Evolutionary conservation across 371 early-diverging fungal species (phyloP), one percentile per base, ranked within the genome.

Genomic region (Rhizoclosmatium hyalinum): DNA sequence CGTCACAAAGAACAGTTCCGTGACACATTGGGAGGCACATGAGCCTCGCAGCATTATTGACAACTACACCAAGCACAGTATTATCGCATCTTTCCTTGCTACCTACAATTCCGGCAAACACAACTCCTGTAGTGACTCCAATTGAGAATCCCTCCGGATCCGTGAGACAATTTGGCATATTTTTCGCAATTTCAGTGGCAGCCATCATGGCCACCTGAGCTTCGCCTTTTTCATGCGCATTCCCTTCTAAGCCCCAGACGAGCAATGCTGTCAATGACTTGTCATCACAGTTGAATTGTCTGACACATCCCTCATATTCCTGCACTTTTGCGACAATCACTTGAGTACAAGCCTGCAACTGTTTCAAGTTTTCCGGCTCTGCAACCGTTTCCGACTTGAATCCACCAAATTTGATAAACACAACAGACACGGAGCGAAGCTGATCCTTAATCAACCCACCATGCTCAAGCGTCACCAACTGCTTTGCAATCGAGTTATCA

Each of bases 201-300:
- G 80, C 80, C 3, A 57, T 45, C 1, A 80, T 5, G 19, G 75
- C 75, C 32, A 58, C 56, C 8, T 14, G 3, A 2, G 58, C 21
- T 41, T 80, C 80, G n/a, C 71, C 61, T 21, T 65, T 57, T 58
- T 80, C 80, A 68, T 81, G 81, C 14, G 78, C 72, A 32, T 65
- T 69, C 5, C 77, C 74, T 32, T 77, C 73, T 55, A 81, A 63
- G 6, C 81, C 81, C 76, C 76, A 81, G 3, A 77, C 71, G 8
- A 76, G 44, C n/a, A 81, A 66, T 19, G 72, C 58, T 1, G 76
- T 76, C 12, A 78, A 64, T 10, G 77, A 65, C 50, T 80, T 80
- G 53, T 80, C 80, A 50, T 80, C 80, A n/a, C 75, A 75, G 63
- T 77, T 77, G 62, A 77, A 77, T 56, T 80, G 80, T 10, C 80